phyloP scores from a whole-genome alignment of 179 eudicot species.

The Camellia oleifera region DNA sequence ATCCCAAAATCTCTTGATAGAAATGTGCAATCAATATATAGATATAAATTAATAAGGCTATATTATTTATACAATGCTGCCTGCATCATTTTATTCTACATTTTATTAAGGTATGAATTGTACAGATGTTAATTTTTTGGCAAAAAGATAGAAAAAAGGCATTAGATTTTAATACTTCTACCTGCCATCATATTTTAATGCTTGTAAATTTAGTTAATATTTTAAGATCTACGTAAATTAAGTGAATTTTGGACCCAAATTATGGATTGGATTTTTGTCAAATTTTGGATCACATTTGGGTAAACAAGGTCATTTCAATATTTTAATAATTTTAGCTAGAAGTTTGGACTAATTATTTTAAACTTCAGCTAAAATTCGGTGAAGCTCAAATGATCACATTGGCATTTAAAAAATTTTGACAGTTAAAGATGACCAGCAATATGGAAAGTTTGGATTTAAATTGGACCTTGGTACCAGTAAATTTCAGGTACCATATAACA shows the following conservation, averaged over 20 bases:
- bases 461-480: constrained; percentile 8
- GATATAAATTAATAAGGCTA: background rate
- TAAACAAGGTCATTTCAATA: background rate
- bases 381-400: background rate
- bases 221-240: background rate
- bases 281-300: background rate
- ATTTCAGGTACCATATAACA: background rate
- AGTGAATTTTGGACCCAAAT: background rate
- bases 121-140: background rate
- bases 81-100: background rate
- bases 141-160: background rate
- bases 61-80: background rate
- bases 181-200: background rate
- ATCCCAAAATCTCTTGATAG: background rate
- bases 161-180: background rate
- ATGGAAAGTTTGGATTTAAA: background rate
- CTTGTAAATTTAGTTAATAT: background rate
- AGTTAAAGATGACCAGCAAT: background rate
- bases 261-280: background rate
- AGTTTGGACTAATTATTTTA: background rate
- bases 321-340: background rate
- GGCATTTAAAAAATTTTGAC: background rate
- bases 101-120: background rate
- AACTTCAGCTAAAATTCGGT: background rate
- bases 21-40: background rate